A percentile compares a stretch with the other conserved stretches of the same genome.
These are phyloP conservation scores for Dipodascopsis tothii DNA, from an alignment of 805 yeast species.

Conservation along the genomic window DNA sequence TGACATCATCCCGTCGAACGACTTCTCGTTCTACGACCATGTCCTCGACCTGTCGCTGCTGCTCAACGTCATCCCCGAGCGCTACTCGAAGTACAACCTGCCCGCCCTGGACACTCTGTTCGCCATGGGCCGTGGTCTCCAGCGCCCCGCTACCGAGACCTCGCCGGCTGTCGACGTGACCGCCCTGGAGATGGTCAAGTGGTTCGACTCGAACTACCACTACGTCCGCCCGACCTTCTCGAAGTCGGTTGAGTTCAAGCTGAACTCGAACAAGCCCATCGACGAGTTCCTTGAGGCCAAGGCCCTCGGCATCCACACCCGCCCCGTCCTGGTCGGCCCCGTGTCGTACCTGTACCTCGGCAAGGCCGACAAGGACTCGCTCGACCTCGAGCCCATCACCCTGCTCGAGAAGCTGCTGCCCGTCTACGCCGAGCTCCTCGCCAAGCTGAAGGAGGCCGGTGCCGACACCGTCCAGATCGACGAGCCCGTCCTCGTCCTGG, in stretches of 20 bases:
- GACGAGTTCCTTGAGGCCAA: slow-evolving; percentile 97
- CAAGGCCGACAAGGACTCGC: slow-evolving; percentile 96
- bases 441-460: slow-evolving; percentile 87
- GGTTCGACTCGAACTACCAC: slow-evolving; percentile 99
- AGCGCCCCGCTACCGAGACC: slow-evolving; percentile 86
- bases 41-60: slow-evolving; percentile 84
- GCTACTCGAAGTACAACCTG: slow-evolving; percentile 87
- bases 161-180: slow-evolving; percentile 92
- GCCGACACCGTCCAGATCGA: slow-evolving; percentile 93
- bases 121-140: slow-evolving; percentile 99
- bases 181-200: slow-evolving; percentile 98
- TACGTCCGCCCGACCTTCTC: slow-evolving; percentile 99
- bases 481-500: slow-evolving; percentile 94
- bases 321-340: slow-evolving; percentile 97
- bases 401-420: slow-evolving; percentile 85
- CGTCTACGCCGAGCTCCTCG: slow-evolving; percentile 80
- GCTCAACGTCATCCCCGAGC: slow-evolving; percentile 93
- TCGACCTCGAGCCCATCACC: slow-evolving; percentile 87
- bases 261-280: slow-evolving; percentile 92
- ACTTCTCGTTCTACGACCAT: slow-evolving; percentile 97
- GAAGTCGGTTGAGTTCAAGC: slow-evolving; percentile 88
- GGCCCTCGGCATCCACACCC: slow-evolving; percentile 89
- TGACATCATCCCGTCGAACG: slow-evolving; percentile 93
- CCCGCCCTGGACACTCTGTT: slow-evolving; percentile 85
- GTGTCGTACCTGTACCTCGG: slow-evolving; percentile 91